These are phyloP conservation scores for Rubus idaeus DNA, from an alignment of 306 rosid species.

Conservation along the genomic window DNA sequence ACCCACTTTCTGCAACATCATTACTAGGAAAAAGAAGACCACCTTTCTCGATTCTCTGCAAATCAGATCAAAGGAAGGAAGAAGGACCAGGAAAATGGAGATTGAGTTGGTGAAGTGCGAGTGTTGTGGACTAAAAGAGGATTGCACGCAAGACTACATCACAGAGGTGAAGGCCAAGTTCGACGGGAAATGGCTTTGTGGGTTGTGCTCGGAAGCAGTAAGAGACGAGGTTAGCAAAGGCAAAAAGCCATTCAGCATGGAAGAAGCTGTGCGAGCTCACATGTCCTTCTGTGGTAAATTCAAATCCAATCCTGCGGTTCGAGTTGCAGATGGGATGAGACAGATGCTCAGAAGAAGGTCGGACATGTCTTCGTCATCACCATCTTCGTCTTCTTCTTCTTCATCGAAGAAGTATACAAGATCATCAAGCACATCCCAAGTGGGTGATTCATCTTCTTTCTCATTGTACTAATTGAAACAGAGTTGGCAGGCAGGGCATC, in stretches of 20 bases:
- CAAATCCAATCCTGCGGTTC: conserved; percentile 82
- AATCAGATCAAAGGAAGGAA: background rate
- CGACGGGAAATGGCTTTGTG: conserved; percentile 94
- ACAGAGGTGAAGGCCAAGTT: conserved; percentile 67
- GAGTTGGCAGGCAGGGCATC: conserved; percentile 10
- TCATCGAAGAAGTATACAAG: conserved; percentile 61
- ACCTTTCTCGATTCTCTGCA: background rate
- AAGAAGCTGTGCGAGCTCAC: conserved; percentile 96
- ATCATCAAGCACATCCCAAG: conserved; percentile 68
- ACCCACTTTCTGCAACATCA: conserved; percentile 40
- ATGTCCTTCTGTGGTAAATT: conserved; percentile 92
- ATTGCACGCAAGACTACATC: conserved; percentile 86
- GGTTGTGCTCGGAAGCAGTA: conserved; percentile 97
- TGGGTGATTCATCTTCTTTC: conserved; percentile 67
- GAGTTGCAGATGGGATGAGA: conserved; percentile 96
- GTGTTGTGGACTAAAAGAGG: conserved; percentile 94
- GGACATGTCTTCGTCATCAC: conserved; percentile 47
- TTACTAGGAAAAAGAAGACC: conserved; percentile 24
- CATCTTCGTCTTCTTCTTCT: conserved; percentile 33
- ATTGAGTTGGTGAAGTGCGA: conserved; percentile 88
- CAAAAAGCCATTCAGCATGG: conserved; percentile 56
- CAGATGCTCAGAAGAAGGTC: conserved; percentile 94
- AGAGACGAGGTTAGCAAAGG: conserved; percentile 77
- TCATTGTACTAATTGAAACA: conserved; percentile 37
- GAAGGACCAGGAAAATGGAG: conserved; percentile 48